Base-by-base conservation (phyloP, 129 eudicot species). In the Oenanthe sinensis region DNA sequence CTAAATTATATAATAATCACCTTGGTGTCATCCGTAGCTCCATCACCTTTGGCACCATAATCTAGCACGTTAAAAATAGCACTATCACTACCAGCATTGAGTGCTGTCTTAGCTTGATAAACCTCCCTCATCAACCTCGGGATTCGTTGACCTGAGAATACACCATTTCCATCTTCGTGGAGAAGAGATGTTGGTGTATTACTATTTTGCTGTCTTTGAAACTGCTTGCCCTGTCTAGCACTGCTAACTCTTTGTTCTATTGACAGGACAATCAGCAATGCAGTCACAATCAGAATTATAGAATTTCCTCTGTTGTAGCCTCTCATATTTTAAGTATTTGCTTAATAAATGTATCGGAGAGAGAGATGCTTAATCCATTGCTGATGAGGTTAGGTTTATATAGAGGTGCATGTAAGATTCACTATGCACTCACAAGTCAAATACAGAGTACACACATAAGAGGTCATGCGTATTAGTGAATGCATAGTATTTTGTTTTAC, bases 41-140 rank as follows among this genome's bases (percentile, higher is more conserved):
- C 91, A 62, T 91, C 88, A 8, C 93, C 93, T 82, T 83, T 88
- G 58, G 96, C 96, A 49, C 96, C 96, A 28, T 85, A 88, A 15
- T 75, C 36, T 54, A 85, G 52, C 11, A 91, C 93, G 30, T 87
- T 87, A 78, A 91, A 91, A 75, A 82, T 37, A 69, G 83, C 17
- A 16, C 85, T 79, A 33, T 81, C 82, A n/a, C 79, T 58, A 43
- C 39, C 62, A 30, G 76, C 20, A 24, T 71, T 71, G 6, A 69
- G 39, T 36, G 30, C 78, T 0, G 79, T 79, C 70, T 40, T 55
- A 39, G 76, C 80, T 82, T 84, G 77, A 16, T 83, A 77, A 28
- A 19, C 47, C 81, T 78, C 83, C 62, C 42, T 47, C 83, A 55
- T 73, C 10, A 42, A 16, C 62, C 83, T 72, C 19, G 72, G 46